Evolutionary conservation across 441 rosid species (phyloP), one percentile per base, ranked within the genome.

Genomic region (Kokia cookei): DNA sequence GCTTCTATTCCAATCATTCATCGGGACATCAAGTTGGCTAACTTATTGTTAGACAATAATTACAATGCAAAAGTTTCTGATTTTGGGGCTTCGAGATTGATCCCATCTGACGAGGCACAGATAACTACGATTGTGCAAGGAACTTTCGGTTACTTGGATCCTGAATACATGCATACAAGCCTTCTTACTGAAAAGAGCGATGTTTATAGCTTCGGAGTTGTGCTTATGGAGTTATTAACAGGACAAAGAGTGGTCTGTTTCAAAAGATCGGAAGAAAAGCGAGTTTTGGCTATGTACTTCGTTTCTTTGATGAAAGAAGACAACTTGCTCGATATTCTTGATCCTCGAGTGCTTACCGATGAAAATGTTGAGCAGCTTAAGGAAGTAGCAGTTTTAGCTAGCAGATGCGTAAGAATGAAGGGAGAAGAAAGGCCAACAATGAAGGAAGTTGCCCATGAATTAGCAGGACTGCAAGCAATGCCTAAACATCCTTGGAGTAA

Each of bases 401-500:
- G 75, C 66, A 81, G 76, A n/a, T 85, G 86, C 73, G 17, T 85
- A 70, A 78, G 71, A 71, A 42, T 81, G 71, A 81, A 72, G 60
- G 82, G 86, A 3, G 78, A 69, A 69, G 61, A 78, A 61, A 79
- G 85, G 72, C 88, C 86, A 15, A 79, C 69, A 69, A 85, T 83
- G 86, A 83, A 78, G 65, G 80, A 83, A 35, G 82, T 83, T 0
- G 82, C 75, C 5, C 71, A 55, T 32, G 81, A 81, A 53, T 5
- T 83, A 3, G 82, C 78, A 45, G 79, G 84, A 64, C 3, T 75
- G 13, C 58, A 71, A 47, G 59, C 61, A 17, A 68, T 50, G 64
- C 69, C 10, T 11, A 53, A n/a, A 22, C 50, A 66, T 5, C 29
- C n/a, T 29, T 29, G 61, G 62, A 7, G 58, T 29, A 13, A 51